These are phyloP conservation scores for Aspergillus ellipticus DNA, from an alignment of 495 filamentous ascomycete species.

Conservation along the genomic window DNA sequence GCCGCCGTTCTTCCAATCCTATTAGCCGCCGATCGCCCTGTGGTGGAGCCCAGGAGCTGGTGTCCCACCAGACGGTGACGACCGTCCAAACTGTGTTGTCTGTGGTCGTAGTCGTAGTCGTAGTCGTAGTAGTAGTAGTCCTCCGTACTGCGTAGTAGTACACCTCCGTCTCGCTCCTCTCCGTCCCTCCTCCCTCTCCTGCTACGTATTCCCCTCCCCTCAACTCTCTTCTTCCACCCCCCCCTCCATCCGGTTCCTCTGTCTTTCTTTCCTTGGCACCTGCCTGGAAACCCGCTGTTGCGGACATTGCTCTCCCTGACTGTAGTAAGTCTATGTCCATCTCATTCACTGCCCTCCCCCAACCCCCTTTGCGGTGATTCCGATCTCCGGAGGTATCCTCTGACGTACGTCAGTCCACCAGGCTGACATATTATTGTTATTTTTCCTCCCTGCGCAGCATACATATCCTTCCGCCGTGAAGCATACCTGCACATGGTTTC, in stretches of 20 bases:
- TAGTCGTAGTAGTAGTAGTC: not conserved
- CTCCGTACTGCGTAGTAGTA: not conserved
- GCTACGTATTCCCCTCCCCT: too few species aligned
- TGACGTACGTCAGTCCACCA: slow-evolving; percentile 17
- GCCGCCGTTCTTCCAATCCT: slow-evolving; percentile 22
- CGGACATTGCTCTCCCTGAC: slow-evolving; percentile 2
- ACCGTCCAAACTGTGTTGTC: slow-evolving; percentile 6
- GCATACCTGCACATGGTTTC: slow-evolving; percentile 6
- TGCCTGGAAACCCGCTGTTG: not conserved
- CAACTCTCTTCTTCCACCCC: slow-evolving; percentile 9
- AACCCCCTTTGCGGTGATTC: slow-evolving; percentile 5
- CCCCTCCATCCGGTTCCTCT: slow-evolving; percentile 6
- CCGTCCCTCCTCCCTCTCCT: slow-evolving; percentile 20
- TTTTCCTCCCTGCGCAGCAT: slow-evolving; percentile 7
- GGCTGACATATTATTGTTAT: slow-evolving; percentile 22
- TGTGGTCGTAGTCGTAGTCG: too few species aligned
- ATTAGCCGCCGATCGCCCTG: slow-evolving; percentile 43
- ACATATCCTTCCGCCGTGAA: slow-evolving; percentile 6
- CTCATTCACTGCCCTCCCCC: not conserved
- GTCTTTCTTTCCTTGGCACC: not conserved
- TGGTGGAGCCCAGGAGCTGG: slow-evolving; percentile 28
- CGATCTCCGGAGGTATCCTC: slow-evolving; percentile 3
- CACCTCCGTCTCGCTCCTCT: slow-evolving; percentile 18
- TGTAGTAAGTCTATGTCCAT: slow-evolving; percentile 2
- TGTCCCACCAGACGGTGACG: slow-evolving; percentile 39